Evolutionary conservation across 202 grass and related monocot species (phyloP), one percentile per base, ranked within the genome.

Genomic region (Cymbopogon flexuosus): DNA sequence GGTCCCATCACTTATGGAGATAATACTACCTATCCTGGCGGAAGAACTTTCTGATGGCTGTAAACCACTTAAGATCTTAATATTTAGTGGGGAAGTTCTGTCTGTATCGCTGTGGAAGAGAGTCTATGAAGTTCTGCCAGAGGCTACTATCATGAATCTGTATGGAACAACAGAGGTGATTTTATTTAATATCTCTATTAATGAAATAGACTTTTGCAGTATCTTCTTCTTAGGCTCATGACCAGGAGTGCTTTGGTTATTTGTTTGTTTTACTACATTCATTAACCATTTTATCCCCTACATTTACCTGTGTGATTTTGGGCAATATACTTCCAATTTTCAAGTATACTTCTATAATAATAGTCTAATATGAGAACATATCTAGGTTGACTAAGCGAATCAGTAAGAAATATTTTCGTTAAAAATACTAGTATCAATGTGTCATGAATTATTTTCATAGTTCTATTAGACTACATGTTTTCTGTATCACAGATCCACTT

Each of bases 161-260:
- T 97, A 94, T 68, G 94, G 94, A 88, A 91, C 81, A 67, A 94
- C 94, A 30, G 94, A 97, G 94, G 94, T 94, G 70, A 92, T 36
- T 31, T 16, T 72, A n/a, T 59, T 84, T 51, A 88, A 33, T 18
- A 75, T 56, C n/a, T 57, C 9, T 62, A 57, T 62, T 40, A 52
- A 3, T 64, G 33, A 54, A 68, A 15, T 4, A 19, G 0, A 62
- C 43, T 33, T 69, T 41, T 80, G n/a, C 16, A 2, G 1, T 60
- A 76, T 16, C 2, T 72, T 66, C 21, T 75, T 65, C 1, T 54
- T 68, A 79, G 37, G 2, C 30, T 34, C 57, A 13, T 12, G 46
- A 49, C 18, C 52, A 47, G 24, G 22, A 30, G 2, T 85, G 68
- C 18, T 85, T 49, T 70, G 13, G 2, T 54, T 46, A 31, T 31